Percentiles rank a stretch among this genome's conserved stretches.
These are phyloP conservation scores for Euphrasia confusa DNA, from an alignment of 257 asterid genomes.

Conservation along the genomic window DNA sequence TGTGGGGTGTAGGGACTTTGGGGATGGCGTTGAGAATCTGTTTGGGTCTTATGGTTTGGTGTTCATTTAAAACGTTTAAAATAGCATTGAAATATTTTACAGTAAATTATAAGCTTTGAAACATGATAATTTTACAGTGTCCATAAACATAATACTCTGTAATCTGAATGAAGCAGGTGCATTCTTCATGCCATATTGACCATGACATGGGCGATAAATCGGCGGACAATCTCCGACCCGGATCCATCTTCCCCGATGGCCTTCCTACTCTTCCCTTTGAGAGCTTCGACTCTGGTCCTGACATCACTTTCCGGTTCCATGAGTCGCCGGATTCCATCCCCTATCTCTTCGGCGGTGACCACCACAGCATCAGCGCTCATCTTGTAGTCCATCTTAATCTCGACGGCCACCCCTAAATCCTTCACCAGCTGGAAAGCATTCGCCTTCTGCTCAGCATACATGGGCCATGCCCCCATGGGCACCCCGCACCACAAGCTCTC, in stretches of 20 bases:
- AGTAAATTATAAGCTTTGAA: too few relatives aligned
- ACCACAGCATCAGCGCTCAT: not conserved
- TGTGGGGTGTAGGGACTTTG: slow-evolving; percentile 66
- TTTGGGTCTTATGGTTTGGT: too few relatives aligned
- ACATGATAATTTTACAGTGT: too few relatives aligned
- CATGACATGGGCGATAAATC: slow-evolving; percentile 13
- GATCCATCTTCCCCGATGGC: slow-evolving; percentile 27
- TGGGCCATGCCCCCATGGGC: slow-evolving; percentile 42
- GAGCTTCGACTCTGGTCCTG: slow-evolving; percentile 17
- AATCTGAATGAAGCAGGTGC: too few relatives aligned
- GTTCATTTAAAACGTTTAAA: too few relatives aligned
- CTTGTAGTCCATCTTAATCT: slow-evolving; percentile 28
- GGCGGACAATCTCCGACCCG: slow-evolving; percentile 16
- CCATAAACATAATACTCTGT: too few relatives aligned
- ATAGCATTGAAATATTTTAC: too few relatives aligned
- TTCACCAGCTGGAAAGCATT: slow-evolving; percentile 38
- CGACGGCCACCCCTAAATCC: slow-evolving; percentile 34
- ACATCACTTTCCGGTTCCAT: slow-evolving; percentile 26
- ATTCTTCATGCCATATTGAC: not conserved
- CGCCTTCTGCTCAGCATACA: slow-evolving; percentile 42
- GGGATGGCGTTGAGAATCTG: slow-evolving; percentile 50
- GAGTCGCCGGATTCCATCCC: slow-evolving; percentile 18
- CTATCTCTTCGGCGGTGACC: slow-evolving; percentile 22
- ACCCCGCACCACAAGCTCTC: slow-evolving; percentile 47
- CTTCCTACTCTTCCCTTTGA: slow-evolving; percentile 24